A percentile compares a stretch with the other conserved stretches of the same genome.
Conservation (phyloP, 73 alveolate genomes). For the Effrenium voratum region DNA sequence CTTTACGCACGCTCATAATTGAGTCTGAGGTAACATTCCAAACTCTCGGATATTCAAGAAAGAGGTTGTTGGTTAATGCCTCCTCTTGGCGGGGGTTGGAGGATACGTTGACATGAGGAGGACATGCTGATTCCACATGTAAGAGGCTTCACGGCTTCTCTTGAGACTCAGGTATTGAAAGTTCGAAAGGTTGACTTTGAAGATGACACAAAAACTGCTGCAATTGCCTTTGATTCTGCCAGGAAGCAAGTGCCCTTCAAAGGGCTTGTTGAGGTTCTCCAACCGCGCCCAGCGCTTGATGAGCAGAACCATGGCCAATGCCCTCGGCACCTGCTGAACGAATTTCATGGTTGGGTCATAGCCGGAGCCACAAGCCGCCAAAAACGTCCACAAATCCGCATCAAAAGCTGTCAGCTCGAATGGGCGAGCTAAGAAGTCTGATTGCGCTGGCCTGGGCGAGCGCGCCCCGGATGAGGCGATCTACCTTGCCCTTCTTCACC, state of each 20-base stretch:
- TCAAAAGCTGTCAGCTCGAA: background rate
- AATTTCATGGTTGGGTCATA: too few species aligned
- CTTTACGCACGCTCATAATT: too few species aligned
- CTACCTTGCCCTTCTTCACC: slow-evolving; percentile 24
- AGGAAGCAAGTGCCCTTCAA: background rate
- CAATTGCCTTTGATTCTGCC: background rate
- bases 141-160: too few species aligned
- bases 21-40: too few species aligned
- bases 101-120: too few species aligned
- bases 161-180: too few species aligned
- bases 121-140: too few species aligned
- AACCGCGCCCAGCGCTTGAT: slow-evolving; percentile 49
- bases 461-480: slow-evolving; percentile 47
- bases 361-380: background rate
- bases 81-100: too few species aligned
- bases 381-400: background rate
- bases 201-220: background rate
- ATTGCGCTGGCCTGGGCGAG: background rate
- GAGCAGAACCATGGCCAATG: slow-evolving; percentile 24
- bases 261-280: slow-evolving; percentile 39
- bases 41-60: too few species aligned
- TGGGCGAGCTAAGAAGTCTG: background rate
- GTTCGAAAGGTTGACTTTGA: too few species aligned
- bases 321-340: background rate
- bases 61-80: too few species aligned